Percentiles rank a stretch among this genome's conserved stretches.
phyloP scores from a whole-genome alignment of 179 eudicot genomes.

The Kewa caespitosa region DNA sequence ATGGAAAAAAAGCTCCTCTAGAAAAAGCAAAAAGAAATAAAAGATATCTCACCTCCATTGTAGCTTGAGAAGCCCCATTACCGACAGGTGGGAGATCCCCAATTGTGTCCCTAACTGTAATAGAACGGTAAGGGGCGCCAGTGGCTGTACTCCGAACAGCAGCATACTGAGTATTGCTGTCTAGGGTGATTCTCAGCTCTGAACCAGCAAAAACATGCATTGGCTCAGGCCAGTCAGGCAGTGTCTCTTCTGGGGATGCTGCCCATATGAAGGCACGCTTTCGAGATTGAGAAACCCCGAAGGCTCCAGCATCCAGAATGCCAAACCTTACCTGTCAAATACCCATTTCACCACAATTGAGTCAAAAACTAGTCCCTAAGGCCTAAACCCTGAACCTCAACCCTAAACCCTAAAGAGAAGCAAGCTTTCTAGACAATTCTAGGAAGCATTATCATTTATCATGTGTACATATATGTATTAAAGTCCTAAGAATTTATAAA shows the following conservation, averaged over 20 bases:
- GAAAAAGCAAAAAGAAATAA: background rate
- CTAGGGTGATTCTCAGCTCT: conserved; percentile 58
- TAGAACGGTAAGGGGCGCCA: conserved; percentile 89
- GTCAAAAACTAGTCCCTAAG: background rate
- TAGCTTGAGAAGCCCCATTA: conserved; percentile 71
- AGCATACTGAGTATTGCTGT: conserved; percentile 51
- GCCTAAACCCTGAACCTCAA: background rate
- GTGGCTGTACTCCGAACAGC: conserved; percentile 78
- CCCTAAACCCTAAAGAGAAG: no score
- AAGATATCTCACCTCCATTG: conserved; percentile 55
- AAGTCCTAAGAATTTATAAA: background rate
- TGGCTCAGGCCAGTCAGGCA: conserved; percentile 99
- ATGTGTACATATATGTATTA: no score
- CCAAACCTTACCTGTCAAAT: conserved; percentile 81
- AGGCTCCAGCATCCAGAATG: conserved; percentile 90
- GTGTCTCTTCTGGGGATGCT: conserved; percentile 74
- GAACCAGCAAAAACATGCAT: conserved; percentile 93
- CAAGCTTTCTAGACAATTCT: no score
- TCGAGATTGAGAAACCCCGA: conserved; percentile 87
- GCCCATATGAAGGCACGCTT: conserved; percentile 98
- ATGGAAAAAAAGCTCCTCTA: background rate
- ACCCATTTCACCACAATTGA: conserved; percentile 1
- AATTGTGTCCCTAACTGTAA: conserved; percentile 88
- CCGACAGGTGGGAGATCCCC: conserved; percentile 85
- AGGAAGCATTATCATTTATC: no score